A percentile compares a stretch with the other conserved stretches of the same genome.
Evolutionary conservation across 768 basidiomycete genomes (phyloP).

Genomic region (Macrolepiota albuminosa): DNA sequence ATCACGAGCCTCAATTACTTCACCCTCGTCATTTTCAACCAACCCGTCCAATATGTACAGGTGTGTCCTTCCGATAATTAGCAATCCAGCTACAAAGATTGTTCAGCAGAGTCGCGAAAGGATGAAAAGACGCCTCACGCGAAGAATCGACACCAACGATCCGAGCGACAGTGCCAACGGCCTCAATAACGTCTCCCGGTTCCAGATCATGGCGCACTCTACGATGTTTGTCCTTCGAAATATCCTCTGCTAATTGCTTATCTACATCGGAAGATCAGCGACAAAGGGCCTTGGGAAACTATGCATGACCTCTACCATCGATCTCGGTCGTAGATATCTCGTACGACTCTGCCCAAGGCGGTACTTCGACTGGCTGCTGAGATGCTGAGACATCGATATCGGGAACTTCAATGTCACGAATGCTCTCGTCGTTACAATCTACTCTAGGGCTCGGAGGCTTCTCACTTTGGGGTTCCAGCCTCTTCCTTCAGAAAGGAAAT

Average conservation of each 20-base stretch:
- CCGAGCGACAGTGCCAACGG: conserved; percentile 79
- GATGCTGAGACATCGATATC: conserved; percentile 43
- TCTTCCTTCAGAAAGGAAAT: conserved; percentile 48
- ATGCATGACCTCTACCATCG: conserved; percentile 39
- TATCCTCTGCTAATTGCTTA: conserved; percentile 66
- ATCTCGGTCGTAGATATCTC: conserved; percentile 60
- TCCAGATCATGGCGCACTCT: conserved; percentile 83
- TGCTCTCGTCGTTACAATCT: conserved; percentile 37
- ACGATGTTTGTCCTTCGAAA: conserved; percentile 85
- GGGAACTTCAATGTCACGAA: conserved; percentile 47
- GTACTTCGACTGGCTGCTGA: conserved; percentile 51
- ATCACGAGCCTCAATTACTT: conserved; percentile 83
- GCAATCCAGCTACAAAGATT: conserved; percentile 59
- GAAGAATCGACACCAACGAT: conserved; percentile 90
- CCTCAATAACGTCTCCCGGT: conserved; percentile 87
- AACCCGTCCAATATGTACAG: conserved; percentile 90
- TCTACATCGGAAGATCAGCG: conserved; percentile 25
- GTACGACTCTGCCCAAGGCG: conserved; percentile 71
- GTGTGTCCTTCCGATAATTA: conserved; percentile 82
- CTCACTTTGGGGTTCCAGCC: conserved; percentile 61
- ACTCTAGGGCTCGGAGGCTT: conserved; percentile 45
- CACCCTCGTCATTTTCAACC: conserved; percentile 81
- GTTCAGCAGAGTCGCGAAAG: neutral
- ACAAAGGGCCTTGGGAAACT: neutral
- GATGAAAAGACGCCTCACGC: conserved; percentile 46